Evolutionary conservation across 2,329 filamentous ascomycete genomes (phyloP).

Genomic region (Calonectria pseudoreteaudii): DNA sequence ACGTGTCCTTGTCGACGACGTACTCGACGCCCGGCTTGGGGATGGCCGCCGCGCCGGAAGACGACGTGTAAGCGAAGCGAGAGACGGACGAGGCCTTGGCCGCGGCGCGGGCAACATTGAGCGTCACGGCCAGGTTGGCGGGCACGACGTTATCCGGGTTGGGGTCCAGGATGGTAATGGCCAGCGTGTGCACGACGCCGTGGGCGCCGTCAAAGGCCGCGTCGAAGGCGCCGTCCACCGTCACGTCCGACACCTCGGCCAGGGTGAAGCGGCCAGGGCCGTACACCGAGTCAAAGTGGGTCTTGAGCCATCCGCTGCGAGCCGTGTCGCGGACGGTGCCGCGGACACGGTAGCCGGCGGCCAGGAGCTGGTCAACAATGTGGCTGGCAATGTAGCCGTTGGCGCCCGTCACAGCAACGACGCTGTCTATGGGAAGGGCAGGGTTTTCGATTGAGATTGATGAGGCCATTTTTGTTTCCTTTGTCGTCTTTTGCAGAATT

Average conservation of each 20-base stretch:
- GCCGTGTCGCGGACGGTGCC: slow-evolving; percentile 46
- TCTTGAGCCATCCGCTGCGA: slow-evolving; percentile 40
- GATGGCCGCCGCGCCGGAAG: neutral
- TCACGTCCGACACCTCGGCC: slow-evolving; percentile 48
- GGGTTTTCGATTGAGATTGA: neutral
- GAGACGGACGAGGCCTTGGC: neutral
- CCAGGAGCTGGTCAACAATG: slow-evolving; percentile 46
- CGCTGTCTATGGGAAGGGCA: neutral
- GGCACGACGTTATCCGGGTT: slow-evolving; percentile 21
- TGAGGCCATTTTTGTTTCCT: neutral
- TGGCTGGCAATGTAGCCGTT: slow-evolving; percentile 51
- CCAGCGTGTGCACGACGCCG: slow-evolving; percentile 52
- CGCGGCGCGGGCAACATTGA: neutral
- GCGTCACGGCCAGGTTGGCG: neutral
- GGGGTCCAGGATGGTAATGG: slow-evolving; percentile 44
- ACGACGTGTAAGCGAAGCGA: slow-evolving; percentile 19
- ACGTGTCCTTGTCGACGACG: slow-evolving; percentile 7
- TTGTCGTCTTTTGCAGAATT: neutral
- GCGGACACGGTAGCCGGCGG: slow-evolving; percentile 47
- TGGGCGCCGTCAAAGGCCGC: slow-evolving; percentile 43
- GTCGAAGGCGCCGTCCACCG: slow-evolving; percentile 36
- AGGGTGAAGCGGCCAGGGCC: slow-evolving; percentile 48
- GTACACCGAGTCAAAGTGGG: slow-evolving; percentile 45
- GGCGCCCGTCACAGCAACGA: slow-evolving; percentile 45
- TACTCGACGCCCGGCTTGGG: slow-evolving; percentile 9